These are phyloP conservation scores for Epichloe gansuensis DNA, from an alignment of 2,329 filamentous ascomycete species.

Conservation along the genomic window DNA sequence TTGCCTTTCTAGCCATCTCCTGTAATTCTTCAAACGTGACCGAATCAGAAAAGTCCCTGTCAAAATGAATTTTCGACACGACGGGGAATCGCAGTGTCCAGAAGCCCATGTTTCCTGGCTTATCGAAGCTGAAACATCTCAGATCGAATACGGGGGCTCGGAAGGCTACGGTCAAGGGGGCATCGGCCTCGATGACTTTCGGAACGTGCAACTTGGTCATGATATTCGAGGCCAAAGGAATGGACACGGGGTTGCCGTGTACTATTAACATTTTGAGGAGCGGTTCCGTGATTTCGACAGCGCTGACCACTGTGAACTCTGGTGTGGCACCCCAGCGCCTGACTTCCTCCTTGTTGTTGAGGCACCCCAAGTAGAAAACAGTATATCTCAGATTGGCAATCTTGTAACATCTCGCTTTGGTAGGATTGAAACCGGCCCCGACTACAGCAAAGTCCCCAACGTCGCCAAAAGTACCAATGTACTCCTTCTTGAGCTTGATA, in stretches of 20 bases:
- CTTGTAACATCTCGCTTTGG: constrained; percentile 43
- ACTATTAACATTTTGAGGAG: constrained; percentile 39
- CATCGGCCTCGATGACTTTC: constrained; percentile 28
- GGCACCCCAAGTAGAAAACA: constrained; percentile 67
- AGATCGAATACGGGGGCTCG: constrained; percentile 66
- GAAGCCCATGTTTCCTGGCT: constrained; percentile 53
- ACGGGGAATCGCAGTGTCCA: constrained; percentile 67
- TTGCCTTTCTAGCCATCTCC: constrained; percentile 46
- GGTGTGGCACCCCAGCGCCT: constrained; percentile 39
- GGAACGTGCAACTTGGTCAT: constrained; percentile 35
- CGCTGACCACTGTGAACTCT: constrained; percentile 53
- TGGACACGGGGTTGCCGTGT: constrained; percentile 32
- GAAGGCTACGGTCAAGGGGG: constrained; percentile 45
- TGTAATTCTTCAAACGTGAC: constrained; percentile 61
- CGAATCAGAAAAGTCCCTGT: constrained; percentile 57
- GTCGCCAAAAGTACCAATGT: constrained; percentile 65
- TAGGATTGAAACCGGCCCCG: constrained; percentile 59
- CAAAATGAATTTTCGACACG: constrained; percentile 65
- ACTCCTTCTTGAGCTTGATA: constrained; percentile 85
- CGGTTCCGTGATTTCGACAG: constrained; percentile 42
- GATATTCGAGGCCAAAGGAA: constrained; percentile 25
- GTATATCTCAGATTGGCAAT: constrained; percentile 56
- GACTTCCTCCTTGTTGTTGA: constrained; percentile 54
- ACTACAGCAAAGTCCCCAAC: constrained; percentile 73
- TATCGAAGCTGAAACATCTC: constrained; percentile 69